Conservation (phyloP, 73 alveolate species). For the Paramecium biaurelia region DNA sequence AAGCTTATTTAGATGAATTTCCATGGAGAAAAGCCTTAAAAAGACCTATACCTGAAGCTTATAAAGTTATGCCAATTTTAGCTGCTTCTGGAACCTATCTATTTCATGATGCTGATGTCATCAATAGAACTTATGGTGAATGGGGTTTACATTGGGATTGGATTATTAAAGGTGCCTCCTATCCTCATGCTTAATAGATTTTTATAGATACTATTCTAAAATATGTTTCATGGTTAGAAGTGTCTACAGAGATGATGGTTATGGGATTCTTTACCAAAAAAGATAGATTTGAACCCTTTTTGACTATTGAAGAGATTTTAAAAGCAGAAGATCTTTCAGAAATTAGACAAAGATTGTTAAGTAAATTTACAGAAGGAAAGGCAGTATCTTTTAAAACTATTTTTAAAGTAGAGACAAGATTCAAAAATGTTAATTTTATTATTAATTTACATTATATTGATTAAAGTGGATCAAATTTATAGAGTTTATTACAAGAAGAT, state of each 20-base stretch:
- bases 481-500: constrained; percentile 33
- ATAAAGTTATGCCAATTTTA: constrained; percentile 18
- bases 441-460: constrained; percentile 47
- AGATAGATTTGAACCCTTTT: not conserved
- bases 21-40: constrained; percentile 45
- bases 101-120: constrained; percentile 53
- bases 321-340: constrained; percentile 32
- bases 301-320: constrained; percentile 39
- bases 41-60: constrained; percentile 50
- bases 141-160: constrained; percentile 56
- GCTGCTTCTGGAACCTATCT: constrained; percentile 38
- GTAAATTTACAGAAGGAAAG: constrained; percentile 43
- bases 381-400: constrained; percentile 26
- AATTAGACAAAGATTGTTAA: constrained; percentile 3
- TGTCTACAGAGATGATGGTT: constrained; percentile 20
- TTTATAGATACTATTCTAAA: constrained; percentile 51
- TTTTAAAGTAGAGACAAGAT: constrained; percentile 47
- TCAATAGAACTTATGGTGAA: constrained; percentile 62
- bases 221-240: constrained; percentile 56
- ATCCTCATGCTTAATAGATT: constrained; percentile 53
- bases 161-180: constrained; percentile 47
- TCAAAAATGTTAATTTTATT: constrained; percentile 2
- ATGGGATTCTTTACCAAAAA: constrained; percentile 59
- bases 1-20: constrained; percentile 21
- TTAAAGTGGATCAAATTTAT: not conserved